Conservation (phyloP, 352 stramenopile genomes). For the Phytopythium aichiense region DNA sequence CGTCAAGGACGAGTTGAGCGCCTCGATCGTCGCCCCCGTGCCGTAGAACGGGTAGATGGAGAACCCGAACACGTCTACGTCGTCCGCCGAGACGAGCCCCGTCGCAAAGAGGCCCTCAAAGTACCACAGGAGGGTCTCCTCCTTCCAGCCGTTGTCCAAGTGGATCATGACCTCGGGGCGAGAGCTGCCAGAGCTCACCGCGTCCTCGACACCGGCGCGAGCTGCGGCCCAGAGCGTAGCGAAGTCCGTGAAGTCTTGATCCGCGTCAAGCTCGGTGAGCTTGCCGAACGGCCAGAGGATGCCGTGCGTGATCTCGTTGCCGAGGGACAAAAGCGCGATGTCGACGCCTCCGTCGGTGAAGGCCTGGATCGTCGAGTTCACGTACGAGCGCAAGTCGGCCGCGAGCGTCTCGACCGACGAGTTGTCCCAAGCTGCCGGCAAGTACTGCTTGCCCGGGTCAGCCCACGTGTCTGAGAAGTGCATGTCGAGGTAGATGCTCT, state of each 20-base stretch:
- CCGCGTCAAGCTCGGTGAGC: slow-evolving; percentile 13
- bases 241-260: slow-evolving; percentile 19
- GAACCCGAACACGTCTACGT: slow-evolving; percentile 27
- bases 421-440: slow-evolving; percentile 17
- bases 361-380: slow-evolving; percentile 23
- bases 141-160: slow-evolving; percentile 32
- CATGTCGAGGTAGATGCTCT: slow-evolving; percentile 32
- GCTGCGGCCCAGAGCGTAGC: slow-evolving; percentile 24
- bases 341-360: slow-evolving; percentile 27
- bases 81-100: slow-evolving; percentile 16
- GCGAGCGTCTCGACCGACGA: slow-evolving; percentile 17
- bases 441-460: slow-evolving; percentile 16
- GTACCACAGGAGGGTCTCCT: slow-evolving; percentile 25
- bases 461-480: slow-evolving; percentile 36
- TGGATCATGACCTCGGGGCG: slow-evolving; percentile 31
- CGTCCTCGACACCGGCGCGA: slow-evolving; percentile 19
- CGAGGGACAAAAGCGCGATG: slow-evolving; percentile 24
- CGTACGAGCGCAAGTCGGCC: slow-evolving; percentile 16
- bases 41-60: slow-evolving; percentile 32
- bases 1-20: slow-evolving; percentile 21
- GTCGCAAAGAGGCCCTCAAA: slow-evolving; percentile 26
- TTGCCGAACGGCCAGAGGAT: slow-evolving; percentile 26
- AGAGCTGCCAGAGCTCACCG: slow-evolving; percentile 15
- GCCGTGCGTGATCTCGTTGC: slow-evolving; percentile 29
- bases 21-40: slow-evolving; percentile 17